A percentile compares a stretch with the other conserved stretches of the same genome.
Conservation (phyloP, 2,329 filamentous ascomycete species). For the Colletotrichum sojae region DNA sequence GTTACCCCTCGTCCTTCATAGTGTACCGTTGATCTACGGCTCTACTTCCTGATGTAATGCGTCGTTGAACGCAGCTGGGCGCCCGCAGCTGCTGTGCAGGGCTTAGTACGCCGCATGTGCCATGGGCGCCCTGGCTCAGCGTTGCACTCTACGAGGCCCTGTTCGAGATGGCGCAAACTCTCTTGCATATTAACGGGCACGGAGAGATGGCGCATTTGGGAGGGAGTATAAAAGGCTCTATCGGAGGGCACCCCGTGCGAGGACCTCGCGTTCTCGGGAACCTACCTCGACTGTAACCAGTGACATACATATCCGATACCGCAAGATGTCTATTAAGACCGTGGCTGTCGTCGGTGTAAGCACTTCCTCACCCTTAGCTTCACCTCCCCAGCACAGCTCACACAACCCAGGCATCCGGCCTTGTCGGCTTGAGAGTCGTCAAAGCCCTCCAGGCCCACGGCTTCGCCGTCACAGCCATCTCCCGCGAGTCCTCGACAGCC, state of each 20-base stretch:
- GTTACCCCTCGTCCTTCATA: neutral
- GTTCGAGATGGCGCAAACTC: neutral
- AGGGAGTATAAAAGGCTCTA: conserved; percentile 1
- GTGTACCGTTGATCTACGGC: neutral
- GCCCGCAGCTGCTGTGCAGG: neutral
- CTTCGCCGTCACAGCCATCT: conserved; percentile 34
- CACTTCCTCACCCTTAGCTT: accelerated
- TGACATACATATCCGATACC: neutral
- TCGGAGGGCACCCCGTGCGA: neutral
- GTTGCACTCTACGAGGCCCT: conserved; percentile 10
- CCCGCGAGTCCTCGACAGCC: conserved; percentile 21
- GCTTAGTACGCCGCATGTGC: neutral
- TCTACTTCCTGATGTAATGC: neutral
- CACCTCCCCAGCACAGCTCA: neutral
- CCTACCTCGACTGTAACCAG: neutral
- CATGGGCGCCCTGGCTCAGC: neutral
- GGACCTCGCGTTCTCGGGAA: neutral
- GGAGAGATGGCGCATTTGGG: neutral
- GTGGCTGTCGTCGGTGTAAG: conserved; percentile 36
- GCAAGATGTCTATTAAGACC: conserved; percentile 32
- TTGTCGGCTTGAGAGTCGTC: conserved; percentile 32
- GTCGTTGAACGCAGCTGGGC: neutral
- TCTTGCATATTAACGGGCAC: neutral
- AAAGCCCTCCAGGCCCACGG: conserved; percentile 14
- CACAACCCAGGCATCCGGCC: conserved; percentile 22